Evolutionary conservation across 768 basidiomycete species (phyloP).

Genomic region (Agrocybe praecox): DNA sequence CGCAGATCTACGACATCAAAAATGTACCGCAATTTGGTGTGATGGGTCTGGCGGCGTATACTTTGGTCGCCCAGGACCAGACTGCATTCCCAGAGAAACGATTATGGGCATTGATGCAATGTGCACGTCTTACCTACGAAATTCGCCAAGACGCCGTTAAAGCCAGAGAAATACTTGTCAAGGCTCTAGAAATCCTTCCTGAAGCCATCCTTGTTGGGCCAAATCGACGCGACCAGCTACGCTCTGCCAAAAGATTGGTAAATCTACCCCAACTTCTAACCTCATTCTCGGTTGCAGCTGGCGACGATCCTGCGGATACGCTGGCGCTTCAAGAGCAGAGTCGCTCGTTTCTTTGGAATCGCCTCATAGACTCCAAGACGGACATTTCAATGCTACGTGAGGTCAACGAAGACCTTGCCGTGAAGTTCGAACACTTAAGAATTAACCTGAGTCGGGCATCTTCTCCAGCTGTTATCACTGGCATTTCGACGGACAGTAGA

Average conservation of each 20-base stretch:
- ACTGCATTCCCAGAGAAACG: slow-evolving; percentile 4
- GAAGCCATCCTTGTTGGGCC: slow-evolving; percentile 4
- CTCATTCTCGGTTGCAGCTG: slow-evolving; percentile 5
- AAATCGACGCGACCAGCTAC: slow-evolving; percentile 4
- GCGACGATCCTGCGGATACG: not conserved
- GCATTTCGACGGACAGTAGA: not conserved
- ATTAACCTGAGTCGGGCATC: not conserved
- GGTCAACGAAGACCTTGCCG: not conserved
- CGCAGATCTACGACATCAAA: slow-evolving; percentile 1
- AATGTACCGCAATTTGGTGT: not conserved
- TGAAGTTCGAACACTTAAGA: slow-evolving; percentile 1
- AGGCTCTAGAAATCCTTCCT: not conserved
- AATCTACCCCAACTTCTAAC: not conserved
- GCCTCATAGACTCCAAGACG: slow-evolving; percentile 5
- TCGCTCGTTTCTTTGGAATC: slow-evolving; percentile 5
- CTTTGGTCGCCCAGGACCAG: not conserved
- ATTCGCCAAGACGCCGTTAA: not conserved
- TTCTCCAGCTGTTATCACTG: not conserved
- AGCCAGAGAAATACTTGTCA: not conserved
- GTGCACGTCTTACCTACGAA: slow-evolving; percentile 3
- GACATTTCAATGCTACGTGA: slow-evolving; percentile 1
- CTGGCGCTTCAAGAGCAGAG: slow-evolving; percentile 1
- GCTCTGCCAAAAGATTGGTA: not conserved
- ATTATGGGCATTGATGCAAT: not conserved
- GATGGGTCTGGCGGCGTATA: not conserved